Conservation (phyloP, 2,329 filamentous ascomycete genomes). For the Hypoxylon rubiginosum region DNA sequence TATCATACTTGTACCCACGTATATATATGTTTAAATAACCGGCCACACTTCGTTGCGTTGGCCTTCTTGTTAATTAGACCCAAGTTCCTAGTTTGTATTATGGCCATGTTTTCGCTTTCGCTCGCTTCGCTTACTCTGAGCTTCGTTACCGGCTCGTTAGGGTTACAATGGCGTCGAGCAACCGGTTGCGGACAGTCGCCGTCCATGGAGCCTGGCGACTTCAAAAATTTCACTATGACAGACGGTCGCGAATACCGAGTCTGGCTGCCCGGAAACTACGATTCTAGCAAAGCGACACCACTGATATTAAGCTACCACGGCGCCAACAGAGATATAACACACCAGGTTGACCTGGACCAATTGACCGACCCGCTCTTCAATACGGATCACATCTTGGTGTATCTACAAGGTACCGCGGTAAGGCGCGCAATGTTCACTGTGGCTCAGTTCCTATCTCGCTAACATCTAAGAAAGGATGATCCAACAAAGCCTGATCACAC, state of each 20-base stretch:
- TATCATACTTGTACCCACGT: background rate
- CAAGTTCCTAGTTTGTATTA: background rate
- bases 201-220: conserved; percentile 21
- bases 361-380: conserved; percentile 42
- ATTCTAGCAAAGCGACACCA: conserved; percentile 36
- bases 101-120: conserved; percentile 28
- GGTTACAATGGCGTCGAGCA: conserved; percentile 5
- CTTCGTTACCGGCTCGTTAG: conserved; percentile 24
- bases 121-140: conserved; percentile 20
- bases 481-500: conserved; percentile 19
- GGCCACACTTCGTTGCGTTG: background rate
- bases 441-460: conserved; percentile 4
- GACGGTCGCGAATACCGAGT: conserved; percentile 41
- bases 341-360: conserved; percentile 40
- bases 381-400: conserved; percentile 44
- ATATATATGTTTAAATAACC: background rate
- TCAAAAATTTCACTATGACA: conserved; percentile 36
- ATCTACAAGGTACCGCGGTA: conserved; percentile 44
- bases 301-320: conserved; percentile 48
- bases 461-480: conserved; percentile 17
- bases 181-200: conserved; percentile 32
- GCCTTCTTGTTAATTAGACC: background rate
- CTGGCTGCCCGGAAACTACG: conserved; percentile 43
- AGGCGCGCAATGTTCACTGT: background rate
- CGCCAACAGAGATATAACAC: conserved; percentile 40